A percentile compares a stretch with the other conserved stretches of the same genome.
Conservation (phyloP, 441 rosid genomes). For the Euphorbia corollata region DNA sequence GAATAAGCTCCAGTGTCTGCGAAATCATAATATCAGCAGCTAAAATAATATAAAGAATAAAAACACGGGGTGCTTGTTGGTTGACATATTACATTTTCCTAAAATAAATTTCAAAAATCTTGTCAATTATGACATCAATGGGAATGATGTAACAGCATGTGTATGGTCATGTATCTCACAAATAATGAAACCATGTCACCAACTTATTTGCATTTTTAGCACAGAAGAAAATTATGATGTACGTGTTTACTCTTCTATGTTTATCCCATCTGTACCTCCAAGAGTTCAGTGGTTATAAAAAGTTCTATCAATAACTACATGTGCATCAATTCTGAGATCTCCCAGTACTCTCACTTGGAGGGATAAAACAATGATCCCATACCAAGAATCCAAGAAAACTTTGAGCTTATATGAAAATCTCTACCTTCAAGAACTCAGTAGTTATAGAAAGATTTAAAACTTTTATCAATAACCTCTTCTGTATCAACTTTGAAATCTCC, state of each 20-base stretch:
- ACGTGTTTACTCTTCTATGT: not conserved
- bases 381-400: too few relatives aligned
- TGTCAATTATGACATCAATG: not conserved
- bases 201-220: not conserved
- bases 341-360: not conserved
- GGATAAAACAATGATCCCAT: too few relatives aligned
- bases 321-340: not conserved
- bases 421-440: not conserved
- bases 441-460: not conserved
- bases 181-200: not conserved
- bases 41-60: constrained; percentile 5
- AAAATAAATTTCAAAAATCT: not conserved
- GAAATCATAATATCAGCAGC: not conserved
- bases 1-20: constrained; percentile 55
- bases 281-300: not conserved
- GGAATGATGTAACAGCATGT: not conserved
- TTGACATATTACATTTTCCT: not conserved
- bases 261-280: not conserved
- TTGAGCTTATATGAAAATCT: not conserved
- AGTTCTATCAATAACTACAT: not conserved
- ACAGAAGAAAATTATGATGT: not conserved
- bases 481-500: not conserved
- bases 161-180: not conserved
- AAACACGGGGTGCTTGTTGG: not conserved
- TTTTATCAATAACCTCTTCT: not conserved